Evolutionary conservation across 23 red algal species (phyloP), one percentile per base, ranked within the genome.

Genomic region (Gracilaria caudata): DNA sequence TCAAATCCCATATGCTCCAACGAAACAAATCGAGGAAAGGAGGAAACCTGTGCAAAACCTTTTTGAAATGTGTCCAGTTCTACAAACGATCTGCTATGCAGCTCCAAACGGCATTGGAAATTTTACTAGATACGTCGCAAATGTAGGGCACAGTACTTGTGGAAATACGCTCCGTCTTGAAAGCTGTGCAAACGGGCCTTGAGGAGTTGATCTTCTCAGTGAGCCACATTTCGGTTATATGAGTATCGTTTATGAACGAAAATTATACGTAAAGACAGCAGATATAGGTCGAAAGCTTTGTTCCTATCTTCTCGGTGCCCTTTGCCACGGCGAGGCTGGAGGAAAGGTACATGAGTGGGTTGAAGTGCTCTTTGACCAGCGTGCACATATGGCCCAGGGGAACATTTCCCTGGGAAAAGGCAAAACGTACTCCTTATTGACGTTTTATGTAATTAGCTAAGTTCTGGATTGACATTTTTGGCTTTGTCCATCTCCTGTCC

Each of bases 1-100:
- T 58, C 58, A 46, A 64, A 86, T 14, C 68, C 70, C 60, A 93
- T 85, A 55, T 68, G 87, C 26, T 93, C 81, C 17, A 73, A 64
- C 20, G 26, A 24, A 29, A 51, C 29, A 19, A 72, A 28, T 70
- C 39, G 25, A 93, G 51, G 4, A 25, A 34, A 14, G 44, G 41
- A 10, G 90, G 90, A n/a, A 86, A 66, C 9, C 81, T 72, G 30
- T 51, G 24, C 32, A 93, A 28, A 20, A 78, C 80, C 25, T 77
- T 34, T 14, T 41, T 65, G 30, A 83, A 29, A 25, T 78, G 55
- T 78, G 21, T 79, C 63, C 49, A 92, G 35, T 44, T 84, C 79
- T 20, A 92, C 53, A 23, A n/a, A 28, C 43, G 30, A 84, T 78
- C 57, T 75, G 19, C 17, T 51, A 26, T 1, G 55, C 70, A 39